These are phyloP conservation scores for Plasmodium falciparum DNA, from an alignment of 169 alveolate genomes.

Conservation along the genomic window DNA sequence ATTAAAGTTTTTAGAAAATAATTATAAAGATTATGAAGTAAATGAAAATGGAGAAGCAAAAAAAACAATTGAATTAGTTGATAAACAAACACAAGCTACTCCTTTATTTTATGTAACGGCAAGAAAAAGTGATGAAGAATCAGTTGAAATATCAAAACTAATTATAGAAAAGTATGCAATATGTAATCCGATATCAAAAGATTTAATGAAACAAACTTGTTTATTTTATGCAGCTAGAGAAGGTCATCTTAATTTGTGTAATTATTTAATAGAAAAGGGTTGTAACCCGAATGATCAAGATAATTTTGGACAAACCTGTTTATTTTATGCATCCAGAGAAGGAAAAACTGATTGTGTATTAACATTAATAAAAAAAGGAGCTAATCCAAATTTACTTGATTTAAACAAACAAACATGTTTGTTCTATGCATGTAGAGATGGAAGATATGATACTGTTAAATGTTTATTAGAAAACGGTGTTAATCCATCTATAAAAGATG, in stretches of 20 bases:
- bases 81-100: slow-evolving; percentile 85
- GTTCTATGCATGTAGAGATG: slow-evolving; percentile 94
- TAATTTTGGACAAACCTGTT: slow-evolving; percentile 92
- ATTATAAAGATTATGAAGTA: slow-evolving; percentile 64
- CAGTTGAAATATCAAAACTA: slow-evolving; percentile 87
- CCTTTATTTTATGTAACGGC: slow-evolving; percentile 91
- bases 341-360: slow-evolving; percentile 91
- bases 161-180: slow-evolving; percentile 86
- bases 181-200: slow-evolving; percentile 87
- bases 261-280: slow-evolving; percentile 90
- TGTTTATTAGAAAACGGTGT: slow-evolving; percentile 91
- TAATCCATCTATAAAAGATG: slow-evolving; percentile 89
- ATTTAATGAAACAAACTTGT: slow-evolving; percentile 92
- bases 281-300: slow-evolving; percentile 93
- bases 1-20: slow-evolving; percentile 37
- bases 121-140: slow-evolving; percentile 89
- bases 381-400: slow-evolving; percentile 91
- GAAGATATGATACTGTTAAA: slow-evolving; percentile 91
- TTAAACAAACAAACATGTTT: slow-evolving; percentile 92
- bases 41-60: slow-evolving; percentile 50
- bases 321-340: slow-evolving; percentile 94
- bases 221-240: slow-evolving; percentile 95
- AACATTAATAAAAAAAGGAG: slow-evolving; percentile 87
- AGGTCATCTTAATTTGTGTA: slow-evolving; percentile 90
- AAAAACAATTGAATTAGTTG: slow-evolving; percentile 74